Evolutionary conservation across 306 rosid species (phyloP), one percentile per base, ranked within the genome.

Genomic region (Clitoria ternatea): DNA sequence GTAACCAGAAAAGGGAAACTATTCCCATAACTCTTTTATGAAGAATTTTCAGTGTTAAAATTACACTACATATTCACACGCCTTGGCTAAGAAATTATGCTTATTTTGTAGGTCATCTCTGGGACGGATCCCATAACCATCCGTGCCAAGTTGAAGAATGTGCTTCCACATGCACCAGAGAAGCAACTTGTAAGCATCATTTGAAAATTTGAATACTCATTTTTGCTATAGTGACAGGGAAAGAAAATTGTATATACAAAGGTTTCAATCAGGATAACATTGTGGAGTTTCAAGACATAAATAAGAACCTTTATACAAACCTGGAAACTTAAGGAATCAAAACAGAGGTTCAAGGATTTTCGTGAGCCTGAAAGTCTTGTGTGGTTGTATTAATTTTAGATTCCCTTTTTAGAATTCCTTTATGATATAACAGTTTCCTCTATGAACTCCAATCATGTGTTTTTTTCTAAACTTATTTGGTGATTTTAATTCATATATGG

Each of bases 61-160:
- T 61, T 66, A 27, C 45, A 26, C 37, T 19, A 52, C 17, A 20
- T 37, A 26, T 40, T 53, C 19, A 20, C 44, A 8, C 39, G 14
- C 15, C 68, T 36, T 10, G 62, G 15, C 42, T 42, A 54, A 56
- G 13, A 69, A 66, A 2, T 44, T 63, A 6, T 66, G 43, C 70
- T 65, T 60, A 26, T 35, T 74, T 57, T 45, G 42, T 57, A 90
- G 98, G 97, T 93, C 61, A 37, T 23, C 72, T 88, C 97, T 0
- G 98, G 98, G 68, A 84, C 97, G n/a, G 97, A 93, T 83, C 98
- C 98, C 56, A 18, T 81, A 77, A 74, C 85, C n/a, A 64, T 93
- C 71, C 98, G 98, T 47, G 81, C 88, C 39, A 85, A 79, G 74
- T 77, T 93, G 77, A 87, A 91, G 87, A 53, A 87, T 53, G 92